phyloP scores from a whole-genome alignment of 805 yeast genomes.

The Pichia scutulata region DNA sequence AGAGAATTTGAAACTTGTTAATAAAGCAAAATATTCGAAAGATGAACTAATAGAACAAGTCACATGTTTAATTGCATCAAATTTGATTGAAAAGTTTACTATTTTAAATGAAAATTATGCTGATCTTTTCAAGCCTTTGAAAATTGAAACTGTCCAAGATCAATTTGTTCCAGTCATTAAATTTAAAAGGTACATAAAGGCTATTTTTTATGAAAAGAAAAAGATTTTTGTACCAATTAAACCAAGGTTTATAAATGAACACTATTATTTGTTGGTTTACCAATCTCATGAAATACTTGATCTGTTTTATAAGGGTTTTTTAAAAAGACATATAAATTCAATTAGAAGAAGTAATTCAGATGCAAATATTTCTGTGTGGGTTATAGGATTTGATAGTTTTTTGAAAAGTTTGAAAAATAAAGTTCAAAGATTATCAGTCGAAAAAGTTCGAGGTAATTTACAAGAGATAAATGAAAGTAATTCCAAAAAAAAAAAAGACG shows the following conservation, averaged over 20 bases:
- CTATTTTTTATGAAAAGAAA: slow-evolving; percentile 39
- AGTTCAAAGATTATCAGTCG: neutral
- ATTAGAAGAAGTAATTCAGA: slow-evolving; percentile 19
- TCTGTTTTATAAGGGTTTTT: slow-evolving; percentile 23
- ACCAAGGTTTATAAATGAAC: slow-evolving; percentile 36
- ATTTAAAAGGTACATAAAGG: slow-evolving; percentile 44
- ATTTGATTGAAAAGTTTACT: neutral
- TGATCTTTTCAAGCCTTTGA: neutral
- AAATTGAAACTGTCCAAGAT: slow-evolving; percentile 13
- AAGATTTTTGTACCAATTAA: slow-evolving; percentile 51
- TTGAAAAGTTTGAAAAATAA: slow-evolving; percentile 35
- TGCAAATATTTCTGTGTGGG: slow-evolving; percentile 34
- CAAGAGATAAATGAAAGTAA: slow-evolving; percentile 7
- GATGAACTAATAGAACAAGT: slow-evolving; percentile 46
- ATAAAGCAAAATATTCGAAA: slow-evolving; percentile 35
- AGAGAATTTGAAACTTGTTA: slow-evolving; percentile 23
- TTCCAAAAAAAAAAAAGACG: slow-evolving; percentile 4
- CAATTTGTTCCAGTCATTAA: slow-evolving; percentile 36
- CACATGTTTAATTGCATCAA: slow-evolving; percentile 18
- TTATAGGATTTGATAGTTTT: slow-evolving; percentile 43
- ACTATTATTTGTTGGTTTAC: slow-evolving; percentile 36
- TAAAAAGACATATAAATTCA: slow-evolving; percentile 18
- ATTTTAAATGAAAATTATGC: neutral
- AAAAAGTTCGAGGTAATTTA: neutral
- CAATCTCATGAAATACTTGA: slow-evolving; percentile 39